Base-by-base conservation (phyloP, 2,329 filamentous ascomycete species). In the Rutstroemia sp. region DNA sequence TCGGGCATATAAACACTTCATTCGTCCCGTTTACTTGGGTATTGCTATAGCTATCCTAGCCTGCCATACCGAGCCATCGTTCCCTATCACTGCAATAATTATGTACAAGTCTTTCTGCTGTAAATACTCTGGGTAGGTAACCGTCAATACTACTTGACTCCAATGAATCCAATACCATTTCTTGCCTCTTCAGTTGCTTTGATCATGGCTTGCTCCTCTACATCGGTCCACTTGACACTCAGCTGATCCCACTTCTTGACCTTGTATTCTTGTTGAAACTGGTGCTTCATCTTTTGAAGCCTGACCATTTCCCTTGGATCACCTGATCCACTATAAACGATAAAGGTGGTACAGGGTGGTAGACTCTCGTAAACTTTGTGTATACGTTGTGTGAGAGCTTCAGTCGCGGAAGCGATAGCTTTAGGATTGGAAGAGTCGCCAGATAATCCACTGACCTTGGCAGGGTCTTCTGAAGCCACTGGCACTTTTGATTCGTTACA, bases 181-280 rank as follows among this genome's bases (percentile, higher is more conserved):
- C 84, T 76, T 8, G 85, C 84, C 48, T 73, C 73, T 52, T 73
- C 73, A 18, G 79, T 79, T 0, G 83, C 83, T 65, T 72, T 75
- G 65, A 75, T 79, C 62, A 87, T 72, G 39, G 77, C 79, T 72
- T 87, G 82, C 47, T 85, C 81, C 70, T 87, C 85, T 0, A 70
- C 73, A 64, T 87, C 84, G 9, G 83, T 87, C 85, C 85, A 88
- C 69, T 81, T 78, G 57, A 87, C 81, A 63, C 76, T 81, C 38
- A 87, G 72, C 60, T 85, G 71, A 68, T 87, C 82, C 84, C 84
- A 87, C 63, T 85, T 85, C 61, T 75, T 79, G 12, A 81, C 79
- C 69, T 83, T 82, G 68, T 84, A 87, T 70, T 88, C 84, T 63
- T 76, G 77, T 67, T 79, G 81, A 74, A 80, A 85, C 69, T 80